phyloP scores from a whole-genome alignment of 106 monocot species.

The Xerophyta viscosa region DNA sequence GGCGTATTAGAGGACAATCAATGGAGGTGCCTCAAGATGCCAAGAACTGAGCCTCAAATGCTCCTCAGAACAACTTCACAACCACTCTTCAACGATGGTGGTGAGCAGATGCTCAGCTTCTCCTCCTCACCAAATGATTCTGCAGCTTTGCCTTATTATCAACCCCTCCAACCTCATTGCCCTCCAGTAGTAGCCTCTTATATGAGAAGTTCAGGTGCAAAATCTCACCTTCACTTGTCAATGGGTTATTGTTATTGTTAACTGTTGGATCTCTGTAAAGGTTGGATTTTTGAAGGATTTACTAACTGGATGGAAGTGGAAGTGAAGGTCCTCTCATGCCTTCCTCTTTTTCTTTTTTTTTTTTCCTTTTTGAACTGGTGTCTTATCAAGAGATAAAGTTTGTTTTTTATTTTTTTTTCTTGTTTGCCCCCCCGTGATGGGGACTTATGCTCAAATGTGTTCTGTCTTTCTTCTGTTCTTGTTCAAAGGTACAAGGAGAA shows the following conservation, averaged over 20 bases:
- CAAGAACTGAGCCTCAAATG: no score
- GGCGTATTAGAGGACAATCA: conserved; percentile 26
- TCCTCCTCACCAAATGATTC: conserved; percentile 33
- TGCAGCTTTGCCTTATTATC: conserved; percentile 31
- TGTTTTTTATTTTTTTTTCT: conserved; percentile 7
- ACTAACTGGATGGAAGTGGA: no score
- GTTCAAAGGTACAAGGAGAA: no score
- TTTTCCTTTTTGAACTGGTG: conserved; percentile 5
- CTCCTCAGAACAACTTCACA: conserved; percentile 12
- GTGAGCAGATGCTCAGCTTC: conserved; percentile 88
- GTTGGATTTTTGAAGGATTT: no score
- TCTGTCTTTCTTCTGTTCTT: no score
- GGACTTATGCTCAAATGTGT: no score
- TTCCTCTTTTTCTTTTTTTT: no score
- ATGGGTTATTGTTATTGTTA: background rate
- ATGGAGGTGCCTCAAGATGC: conserved; percentile 25
- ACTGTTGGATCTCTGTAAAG: no score
- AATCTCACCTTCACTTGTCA: background rate
- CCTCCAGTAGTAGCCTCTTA: conserved; percentile 1
- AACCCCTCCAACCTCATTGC: background rate
- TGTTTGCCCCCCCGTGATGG: conserved; percentile 5
- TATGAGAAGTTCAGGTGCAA: conserved; percentile 34
- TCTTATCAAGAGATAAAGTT: conserved; percentile 39
- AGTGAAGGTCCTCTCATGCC: conserved; percentile 24
- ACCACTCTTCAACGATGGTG: conserved; percentile 33